Evolutionary conservation across 2,329 filamentous ascomycete species (phyloP).

Genomic region (Calonectria pseudoreteaudii): DNA sequence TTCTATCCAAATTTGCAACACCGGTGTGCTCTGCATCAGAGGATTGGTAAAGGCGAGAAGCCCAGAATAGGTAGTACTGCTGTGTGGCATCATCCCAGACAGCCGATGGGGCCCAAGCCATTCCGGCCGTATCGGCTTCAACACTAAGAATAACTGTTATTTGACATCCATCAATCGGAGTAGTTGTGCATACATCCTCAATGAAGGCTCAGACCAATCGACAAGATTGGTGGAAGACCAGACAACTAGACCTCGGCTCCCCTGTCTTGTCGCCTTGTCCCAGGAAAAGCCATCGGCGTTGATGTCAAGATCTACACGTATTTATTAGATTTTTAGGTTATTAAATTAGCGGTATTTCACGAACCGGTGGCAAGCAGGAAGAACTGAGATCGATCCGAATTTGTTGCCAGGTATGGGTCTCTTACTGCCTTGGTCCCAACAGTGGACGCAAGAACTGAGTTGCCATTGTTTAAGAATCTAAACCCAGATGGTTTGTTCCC

Average conservation of each 20-base stretch:
- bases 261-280: conserved; percentile 49
- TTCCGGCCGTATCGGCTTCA: conserved; percentile 49
- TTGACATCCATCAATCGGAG: too few relatives aligned
- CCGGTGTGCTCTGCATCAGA: conserved; percentile 60
- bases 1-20: conserved; percentile 51
- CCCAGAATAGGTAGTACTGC: conserved; percentile 62
- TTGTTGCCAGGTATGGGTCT: conserved; percentile 15
- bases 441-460: conserved; percentile 11
- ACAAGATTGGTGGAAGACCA: conserved; percentile 52
- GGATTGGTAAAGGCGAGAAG: conserved; percentile 56
- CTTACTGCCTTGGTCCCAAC: conserved; percentile 20
- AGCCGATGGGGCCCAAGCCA: conserved; percentile 53
- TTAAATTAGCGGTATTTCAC: neutral
- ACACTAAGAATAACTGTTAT: conserved; percentile 38
- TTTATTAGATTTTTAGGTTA: neutral
- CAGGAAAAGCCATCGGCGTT: conserved; percentile 49
- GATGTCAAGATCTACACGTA: conserved; percentile 49
- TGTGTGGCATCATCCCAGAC: conserved; percentile 49
- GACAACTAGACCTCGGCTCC: conserved; percentile 51
- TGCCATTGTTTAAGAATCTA: conserved; percentile 18
- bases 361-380: conserved; percentile 51
- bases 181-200: conserved; percentile 4
- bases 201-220: conserved; percentile 45
- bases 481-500: conserved; percentile 19
- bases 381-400: conserved; percentile 38